Evolutionary conservation across 169 alveolate genomes (phyloP), one percentile per base, ranked within the genome.

Genomic region (Cryptosporidium ubiquitum): DNA sequence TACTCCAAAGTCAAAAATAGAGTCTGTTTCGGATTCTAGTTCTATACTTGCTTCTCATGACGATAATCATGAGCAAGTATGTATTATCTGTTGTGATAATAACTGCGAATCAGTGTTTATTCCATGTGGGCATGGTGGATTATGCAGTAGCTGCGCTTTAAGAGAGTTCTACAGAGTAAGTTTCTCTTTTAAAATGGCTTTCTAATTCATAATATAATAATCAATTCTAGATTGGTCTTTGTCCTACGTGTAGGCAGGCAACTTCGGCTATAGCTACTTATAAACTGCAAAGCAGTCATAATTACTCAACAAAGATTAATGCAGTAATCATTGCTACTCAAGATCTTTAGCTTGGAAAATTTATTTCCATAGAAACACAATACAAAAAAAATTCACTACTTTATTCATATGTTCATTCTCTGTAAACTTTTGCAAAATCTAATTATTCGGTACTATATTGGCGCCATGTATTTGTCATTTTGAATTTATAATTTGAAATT

Each of bases 71-170:
- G 84, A 69, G 20, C 42, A 44, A 42, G 37, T 58, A 23, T 74
- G 86, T 26, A 74, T 74, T 33, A 74, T 74, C 37, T 74, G 86
- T 42, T 74, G 70, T 23, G 86, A 74, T 40, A 74, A 74, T 58
- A 74, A 74, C 16, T 20, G 44, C 18, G 86, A 74, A 33, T 44
- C 86, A 37, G 86, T 74, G 37, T 74, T 74, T 57, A 57, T 74
- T 26, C 73, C 86, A 37, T 74, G 86, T 55, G 86, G 86, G 3
- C 86, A 74, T 39, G 86, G 86, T 57, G 86, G 86, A 18, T 35
- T 74, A n/a, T 74, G 86, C 51, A 74, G 42, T 23, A 74, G 57
- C 1, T 74, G 86, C 23, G 86, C 86, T 55, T 26, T 74, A 23
- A 74, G 71, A 16, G 86, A 74, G 70, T 74, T 74, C 18, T 74